Conservation (phyloP, 2,329 filamentous ascomycete species). For the Penicillium verrucosum region DNA sequence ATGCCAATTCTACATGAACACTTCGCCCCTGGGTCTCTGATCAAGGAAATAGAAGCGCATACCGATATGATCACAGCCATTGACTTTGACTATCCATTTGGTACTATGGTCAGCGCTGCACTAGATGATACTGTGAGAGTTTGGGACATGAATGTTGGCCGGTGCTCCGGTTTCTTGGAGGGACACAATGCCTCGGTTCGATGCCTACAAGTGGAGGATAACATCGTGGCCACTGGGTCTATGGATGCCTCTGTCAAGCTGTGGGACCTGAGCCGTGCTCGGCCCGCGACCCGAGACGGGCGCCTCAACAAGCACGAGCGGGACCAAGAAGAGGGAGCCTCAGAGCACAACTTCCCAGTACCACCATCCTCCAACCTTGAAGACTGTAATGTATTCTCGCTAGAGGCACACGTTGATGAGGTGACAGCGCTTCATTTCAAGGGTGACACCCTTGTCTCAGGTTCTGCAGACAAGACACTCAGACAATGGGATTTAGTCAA, state of each 20-base stretch:
- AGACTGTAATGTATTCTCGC: constrained; percentile 82
- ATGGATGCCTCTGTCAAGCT: constrained; percentile 91
- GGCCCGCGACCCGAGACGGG: constrained; percentile 67
- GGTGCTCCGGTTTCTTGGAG: constrained; percentile 87
- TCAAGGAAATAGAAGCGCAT: constrained; percentile 85
- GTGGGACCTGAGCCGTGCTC: constrained; percentile 89
- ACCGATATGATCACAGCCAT: constrained; percentile 82
- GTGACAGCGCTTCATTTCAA: constrained; percentile 91
- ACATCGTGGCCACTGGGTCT: constrained; percentile 89
- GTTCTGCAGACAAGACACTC: constrained; percentile 94
- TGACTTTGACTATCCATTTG: constrained; percentile 97
- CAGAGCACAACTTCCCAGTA: constrained; percentile 59
- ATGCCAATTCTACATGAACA: constrained; percentile 97
- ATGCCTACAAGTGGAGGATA: constrained; percentile 89
- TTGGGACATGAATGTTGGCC: constrained; percentile 91
- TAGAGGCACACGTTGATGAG: constrained; percentile 88
- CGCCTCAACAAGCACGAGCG: constrained; percentile 49
- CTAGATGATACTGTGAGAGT: constrained; percentile 92
- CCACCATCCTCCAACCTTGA: constrained; percentile 71
- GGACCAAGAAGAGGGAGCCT: constrained; percentile 44
- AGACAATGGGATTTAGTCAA: constrained; percentile 97
- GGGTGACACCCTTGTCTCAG: constrained; percentile 85
- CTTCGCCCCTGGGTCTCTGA: constrained; percentile 81
- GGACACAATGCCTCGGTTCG: constrained; percentile 93
- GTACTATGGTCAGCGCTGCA: constrained; percentile 86